Conservation (phyloP, 129 eudicot species). For the Flaveria linearis region DNA sequence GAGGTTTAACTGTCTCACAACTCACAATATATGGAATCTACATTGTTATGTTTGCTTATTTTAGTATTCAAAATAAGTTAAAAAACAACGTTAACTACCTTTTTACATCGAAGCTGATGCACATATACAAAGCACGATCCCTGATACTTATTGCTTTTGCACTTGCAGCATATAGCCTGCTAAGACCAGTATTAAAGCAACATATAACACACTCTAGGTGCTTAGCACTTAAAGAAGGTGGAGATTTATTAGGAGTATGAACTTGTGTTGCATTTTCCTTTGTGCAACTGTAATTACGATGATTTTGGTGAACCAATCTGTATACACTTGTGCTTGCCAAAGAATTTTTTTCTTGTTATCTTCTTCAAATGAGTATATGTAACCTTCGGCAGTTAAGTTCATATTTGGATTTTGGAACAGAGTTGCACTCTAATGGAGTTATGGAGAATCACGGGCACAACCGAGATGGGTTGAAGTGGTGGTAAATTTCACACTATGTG, state of each 20-base stretch:
- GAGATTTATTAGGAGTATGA: slow-evolving; percentile 20
- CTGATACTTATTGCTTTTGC: slow-evolving; percentile 15
- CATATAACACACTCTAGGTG: slow-evolving; percentile 23
- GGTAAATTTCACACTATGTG: slow-evolving; percentile 70
- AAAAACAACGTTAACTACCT: slow-evolving; percentile 5
- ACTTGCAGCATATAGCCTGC: slow-evolving; percentile 36
- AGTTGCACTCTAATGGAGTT: slow-evolving; percentile 63
- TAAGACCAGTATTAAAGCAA: slow-evolving; percentile 40
- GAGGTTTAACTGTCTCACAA: neutral
- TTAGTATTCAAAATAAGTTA: neutral
- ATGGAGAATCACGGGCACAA: slow-evolving; percentile 72
- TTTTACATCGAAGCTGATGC: neutral
- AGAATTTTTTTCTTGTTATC: slow-evolving; percentile 27
- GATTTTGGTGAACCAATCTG: slow-evolving; percentile 85
- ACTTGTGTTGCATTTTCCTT: slow-evolving; percentile 49
- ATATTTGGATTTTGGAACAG: slow-evolving; percentile 1
- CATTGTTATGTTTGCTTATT: slow-evolving; percentile 18
- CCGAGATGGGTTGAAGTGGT: slow-evolving; percentile 54
- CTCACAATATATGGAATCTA: slow-evolving; percentile 10
- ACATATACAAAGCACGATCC: slow-evolving; percentile 17
- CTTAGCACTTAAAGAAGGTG: slow-evolving; percentile 48
- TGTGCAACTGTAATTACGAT: slow-evolving; percentile 74
- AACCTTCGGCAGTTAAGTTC: neutral
- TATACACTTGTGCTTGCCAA: slow-evolving; percentile 68
- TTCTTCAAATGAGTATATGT: slow-evolving; percentile 13